Percentiles rank a stretch among this genome's conserved stretches.
These are phyloP conservation scores for Populus deltoides DNA, from an alignment of 345 rosid species.

Conservation along the genomic window DNA sequence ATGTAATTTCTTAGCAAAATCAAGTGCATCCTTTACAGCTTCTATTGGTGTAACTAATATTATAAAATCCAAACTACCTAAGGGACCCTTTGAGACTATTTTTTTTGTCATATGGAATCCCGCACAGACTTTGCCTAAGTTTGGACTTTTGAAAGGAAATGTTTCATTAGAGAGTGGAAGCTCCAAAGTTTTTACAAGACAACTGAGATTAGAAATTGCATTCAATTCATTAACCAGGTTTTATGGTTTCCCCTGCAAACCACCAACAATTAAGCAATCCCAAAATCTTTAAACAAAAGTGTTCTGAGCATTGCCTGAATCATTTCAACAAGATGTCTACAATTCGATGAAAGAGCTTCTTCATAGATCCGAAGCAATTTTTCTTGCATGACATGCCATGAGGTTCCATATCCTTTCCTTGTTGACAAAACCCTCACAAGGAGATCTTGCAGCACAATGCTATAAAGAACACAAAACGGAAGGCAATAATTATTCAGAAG, in stretches of 20 bases:
- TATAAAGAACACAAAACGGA: slow-evolving; percentile 35
- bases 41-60: neutral
- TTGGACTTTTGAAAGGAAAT: neutral
- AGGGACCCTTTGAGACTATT: neutral
- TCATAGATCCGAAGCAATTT: slow-evolving; percentile 58
- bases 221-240: neutral
- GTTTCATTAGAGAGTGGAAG: neutral
- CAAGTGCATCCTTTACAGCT: neutral
- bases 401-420: slow-evolving; percentile 52
- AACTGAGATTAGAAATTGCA: neutral
- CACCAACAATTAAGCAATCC: neutral
- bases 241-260: slow-evolving; percentile 10
- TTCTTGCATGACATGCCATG: slow-evolving; percentile 55
- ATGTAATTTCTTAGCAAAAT: neutral
- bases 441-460: slow-evolving; percentile 66
- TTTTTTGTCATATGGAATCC: neutral
- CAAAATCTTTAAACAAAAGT: neutral
- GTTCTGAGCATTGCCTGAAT: slow-evolving; percentile 55
- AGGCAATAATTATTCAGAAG: slow-evolving; percentile 12
- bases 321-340: slow-evolving; percentile 57
- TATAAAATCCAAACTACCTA: neutral
- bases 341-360: slow-evolving; percentile 72
- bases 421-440: slow-evolving; percentile 62
- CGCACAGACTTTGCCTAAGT: neutral
- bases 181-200: neutral